These are phyloP conservation scores for Teratosphaeria gauchensis DNA, from an alignment of 2,329 filamentous ascomycete species.

Conservation along the genomic window DNA sequence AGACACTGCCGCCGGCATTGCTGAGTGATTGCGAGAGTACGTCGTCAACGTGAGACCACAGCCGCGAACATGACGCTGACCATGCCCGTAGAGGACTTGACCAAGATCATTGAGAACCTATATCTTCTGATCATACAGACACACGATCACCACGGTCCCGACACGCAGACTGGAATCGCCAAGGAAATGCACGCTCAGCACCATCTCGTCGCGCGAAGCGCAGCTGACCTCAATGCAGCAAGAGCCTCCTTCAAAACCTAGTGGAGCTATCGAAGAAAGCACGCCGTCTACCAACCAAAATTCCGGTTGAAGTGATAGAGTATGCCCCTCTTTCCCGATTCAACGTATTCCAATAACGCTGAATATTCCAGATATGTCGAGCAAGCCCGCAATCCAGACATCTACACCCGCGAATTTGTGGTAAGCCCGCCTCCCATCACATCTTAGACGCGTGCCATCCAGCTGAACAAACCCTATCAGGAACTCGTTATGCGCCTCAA, in stretches of 20 bases:
- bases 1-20: neutral
- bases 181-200: constrained; percentile 42
- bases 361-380: constrained; percentile 42
- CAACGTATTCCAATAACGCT: neutral
- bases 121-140: constrained; percentile 51
- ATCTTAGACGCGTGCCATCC: neutral
- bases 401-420: constrained; percentile 57
- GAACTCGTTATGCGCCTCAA: constrained; percentile 54
- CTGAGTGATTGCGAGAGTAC: neutral
- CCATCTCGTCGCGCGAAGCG: constrained; percentile 5
- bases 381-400: constrained; percentile 54
- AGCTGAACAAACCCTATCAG: neutral
- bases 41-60: neutral
- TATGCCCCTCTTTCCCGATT: neutral
- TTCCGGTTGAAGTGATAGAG: constrained; percentile 54
- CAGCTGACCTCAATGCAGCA: constrained; percentile 29
- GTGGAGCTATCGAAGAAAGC: constrained; percentile 42
- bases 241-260: constrained; percentile 43
- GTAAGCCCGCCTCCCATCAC: neutral
- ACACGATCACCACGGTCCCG: constrained; percentile 49
- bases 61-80: constrained; percentile 6
- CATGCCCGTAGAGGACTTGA: constrained; percentile 38
- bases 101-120: constrained; percentile 52
- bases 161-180: constrained; percentile 48
- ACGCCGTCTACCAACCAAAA: constrained; percentile 40